A percentile compares a stretch with the other conserved stretches of the same genome.
phyloP scores from a whole-genome alignment of 352 stramenopile genomes.

The Albugo candida region DNA sequence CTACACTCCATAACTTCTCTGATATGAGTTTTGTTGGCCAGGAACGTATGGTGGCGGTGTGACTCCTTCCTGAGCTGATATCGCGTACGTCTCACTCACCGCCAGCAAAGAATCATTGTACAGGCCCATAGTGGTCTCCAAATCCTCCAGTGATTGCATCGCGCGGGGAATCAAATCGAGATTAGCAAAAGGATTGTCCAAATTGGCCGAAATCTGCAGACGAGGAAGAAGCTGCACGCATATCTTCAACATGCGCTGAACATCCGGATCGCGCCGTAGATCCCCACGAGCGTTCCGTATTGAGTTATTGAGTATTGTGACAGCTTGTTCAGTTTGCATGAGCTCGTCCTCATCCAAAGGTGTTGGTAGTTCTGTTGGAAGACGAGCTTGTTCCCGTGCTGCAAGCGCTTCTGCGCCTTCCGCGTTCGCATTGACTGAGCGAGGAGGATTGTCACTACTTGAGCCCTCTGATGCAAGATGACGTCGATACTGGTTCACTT shows the following conservation, averaged over 20 bases:
- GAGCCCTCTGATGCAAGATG: conserved; percentile 24
- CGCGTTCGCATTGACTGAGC: conserved; percentile 35
- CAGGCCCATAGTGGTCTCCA: conserved; percentile 72
- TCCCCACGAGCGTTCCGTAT: conserved; percentile 70
- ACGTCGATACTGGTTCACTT: conserved; percentile 69
- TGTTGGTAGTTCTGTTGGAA: conserved; percentile 66
- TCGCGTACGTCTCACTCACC: conserved; percentile 68
- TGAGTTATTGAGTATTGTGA: conserved; percentile 45
- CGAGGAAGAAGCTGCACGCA: conserved; percentile 70
- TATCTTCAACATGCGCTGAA: conserved; percentile 75
- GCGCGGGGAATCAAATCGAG: conserved; percentile 70
- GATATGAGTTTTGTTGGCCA: conserved; percentile 80
- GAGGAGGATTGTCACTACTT: conserved; percentile 5
- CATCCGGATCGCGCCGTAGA: conserved; percentile 49
- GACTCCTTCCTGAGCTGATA: conserved; percentile 44
- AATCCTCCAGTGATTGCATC: conserved; percentile 77
- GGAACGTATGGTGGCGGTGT: conserved; percentile 67
- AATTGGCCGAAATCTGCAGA: conserved; percentile 73
- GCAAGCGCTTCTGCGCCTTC: conserved; percentile 59
- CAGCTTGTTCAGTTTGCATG: conserved; percentile 63
- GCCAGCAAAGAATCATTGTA: conserved; percentile 80
- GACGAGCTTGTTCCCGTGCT: conserved; percentile 49
- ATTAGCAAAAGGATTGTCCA: conserved; percentile 79
- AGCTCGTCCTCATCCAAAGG: conserved; percentile 75
- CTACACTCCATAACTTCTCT: conserved; percentile 74